These are phyloP conservation scores for Xylariaceae sp. DNA, from an alignment of 2,329 filamentous ascomycete species.

Conservation along the genomic window DNA sequence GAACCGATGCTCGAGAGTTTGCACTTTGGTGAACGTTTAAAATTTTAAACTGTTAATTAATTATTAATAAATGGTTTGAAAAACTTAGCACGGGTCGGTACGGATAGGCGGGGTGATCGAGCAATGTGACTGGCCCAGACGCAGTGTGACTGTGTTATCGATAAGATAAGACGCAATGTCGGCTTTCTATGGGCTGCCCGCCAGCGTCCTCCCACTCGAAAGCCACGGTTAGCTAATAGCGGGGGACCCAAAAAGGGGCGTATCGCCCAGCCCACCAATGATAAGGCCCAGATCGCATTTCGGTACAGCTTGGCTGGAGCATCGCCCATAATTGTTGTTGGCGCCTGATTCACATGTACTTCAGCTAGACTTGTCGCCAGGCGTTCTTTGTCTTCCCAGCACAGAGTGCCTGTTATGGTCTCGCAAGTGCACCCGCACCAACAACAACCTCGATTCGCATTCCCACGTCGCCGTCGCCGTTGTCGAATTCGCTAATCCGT, in stretches of 20 bases:
- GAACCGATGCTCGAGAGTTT: no score
- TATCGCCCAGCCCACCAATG: slow-evolving; percentile 30
- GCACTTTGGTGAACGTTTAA: no score
- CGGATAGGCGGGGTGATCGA: background rate
- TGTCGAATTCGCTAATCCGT: background rate
- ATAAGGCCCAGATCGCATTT: slow-evolving; percentile 16
- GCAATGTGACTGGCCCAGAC: background rate
- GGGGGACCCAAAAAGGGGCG: slow-evolving; percentile 28
- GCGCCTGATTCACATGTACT: slow-evolving; percentile 23
- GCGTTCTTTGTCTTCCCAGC: slow-evolving; percentile 4
- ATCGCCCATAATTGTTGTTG: slow-evolving; percentile 22
- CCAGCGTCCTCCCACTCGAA: background rate
- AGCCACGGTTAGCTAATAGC: background rate
- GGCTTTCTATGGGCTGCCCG: background rate
- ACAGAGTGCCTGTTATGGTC: slow-evolving; percentile 20
- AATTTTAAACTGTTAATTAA: no score
- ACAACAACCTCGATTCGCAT: slow-evolving; percentile 15
- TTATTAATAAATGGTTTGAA: no score
- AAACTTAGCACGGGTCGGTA: no score
- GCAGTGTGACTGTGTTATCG: background rate
- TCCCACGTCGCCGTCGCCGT: slow-evolving; percentile 8
- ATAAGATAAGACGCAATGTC: background rate
- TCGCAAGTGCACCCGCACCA: slow-evolving; percentile 23
- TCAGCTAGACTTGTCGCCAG: slow-evolving; percentile 10
- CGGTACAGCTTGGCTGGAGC: slow-evolving; percentile 23